Percentiles rank a stretch among this genome's conserved stretches.
Conservation (phyloP, 208 protist genomes). For the Leishmania aethiopica region DNA sequence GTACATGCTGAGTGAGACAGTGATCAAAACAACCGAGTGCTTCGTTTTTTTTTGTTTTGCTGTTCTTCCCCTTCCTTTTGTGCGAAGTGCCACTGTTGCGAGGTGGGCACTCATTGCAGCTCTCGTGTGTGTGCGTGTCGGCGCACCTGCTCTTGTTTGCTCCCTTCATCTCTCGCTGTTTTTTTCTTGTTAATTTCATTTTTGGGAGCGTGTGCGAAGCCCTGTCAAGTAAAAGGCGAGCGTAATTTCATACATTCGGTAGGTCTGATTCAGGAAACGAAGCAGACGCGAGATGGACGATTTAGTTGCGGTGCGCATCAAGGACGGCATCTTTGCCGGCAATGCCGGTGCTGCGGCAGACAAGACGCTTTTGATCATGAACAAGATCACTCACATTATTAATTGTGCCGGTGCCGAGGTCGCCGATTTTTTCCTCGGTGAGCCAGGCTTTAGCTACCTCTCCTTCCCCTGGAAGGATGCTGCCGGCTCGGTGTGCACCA, state of each 20-base stretch:
- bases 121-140: background rate
- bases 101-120: background rate
- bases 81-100: background rate
- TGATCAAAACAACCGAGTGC: background rate
- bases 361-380: constrained; percentile 89
- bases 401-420: constrained; percentile 92
- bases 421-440: constrained; percentile 76
- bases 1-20: background rate
- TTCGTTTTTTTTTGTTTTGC: background rate
- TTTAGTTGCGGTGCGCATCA: constrained; percentile 88
- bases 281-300: constrained; percentile 33
- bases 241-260: background rate
- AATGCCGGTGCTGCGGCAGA: constrained; percentile 86
- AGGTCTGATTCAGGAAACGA: background rate
- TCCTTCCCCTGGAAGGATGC: constrained; percentile 92
- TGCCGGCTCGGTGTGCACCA: constrained; percentile 68
- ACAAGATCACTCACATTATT: constrained; percentile 93
- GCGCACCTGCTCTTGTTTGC: background rate
- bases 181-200: background rate
- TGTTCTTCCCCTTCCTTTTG: background rate
- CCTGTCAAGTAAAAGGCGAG: too few relatives aligned
- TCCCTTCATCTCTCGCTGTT: constrained; percentile 9
- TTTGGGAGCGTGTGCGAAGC: background rate
- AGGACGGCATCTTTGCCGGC: constrained; percentile 93
- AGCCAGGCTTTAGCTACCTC: constrained; percentile 83